Evolutionary conservation across 192 early-diverging fungal genomes (phyloP), one percentile per base, ranked within the genome.

Genomic region (Rhizophagus sp.): DNA sequence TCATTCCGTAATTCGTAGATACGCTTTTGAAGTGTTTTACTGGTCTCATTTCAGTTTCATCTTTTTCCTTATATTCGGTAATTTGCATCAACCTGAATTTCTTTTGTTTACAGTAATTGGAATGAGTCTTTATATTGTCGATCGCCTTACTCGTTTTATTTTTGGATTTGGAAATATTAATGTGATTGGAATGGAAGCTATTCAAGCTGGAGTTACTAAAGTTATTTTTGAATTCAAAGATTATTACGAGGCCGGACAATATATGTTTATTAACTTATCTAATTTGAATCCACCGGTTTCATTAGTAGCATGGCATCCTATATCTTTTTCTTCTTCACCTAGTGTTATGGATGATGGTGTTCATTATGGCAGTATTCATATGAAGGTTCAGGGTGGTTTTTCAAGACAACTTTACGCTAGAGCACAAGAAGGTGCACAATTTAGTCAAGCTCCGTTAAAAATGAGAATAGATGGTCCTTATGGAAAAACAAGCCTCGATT

Each of bases 1-100:
- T 52, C 63, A 78, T 68, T 30, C 76, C 10, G 34, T 78, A 36
- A 67, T 87, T 41, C 81, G 86, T 47, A 82, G 86, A 34, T 68
- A 76, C n/a, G 70, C 71, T 44, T 87, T 85, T 82, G 86, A 87
- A 70, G 25, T 82, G 0, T 87, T 87, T 76, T 87, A 84, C 15
- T 83, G 81, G 70, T 78, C 76, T 41, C 86, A 87, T 50, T 78
- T 87, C 44, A 67, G 79, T 62, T 82, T 87, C 47, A n/a, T 85
- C 1, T 52, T 82, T 15, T 75, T 79, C 36, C 49, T 85, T 3
- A 75, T 75, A 17, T 79, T 80, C 63, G 79, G 81, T 62, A 74
- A 74, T 52, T 75, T 74, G 27, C 86, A 87, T 36, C 81, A 85
- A 61, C 52, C 47, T 3, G 44, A 41, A 3, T 83, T 85, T 33